phyloP scores from a whole-genome alignment of 768 basidiomycete species.

The Suillus ampliporus region DNA sequence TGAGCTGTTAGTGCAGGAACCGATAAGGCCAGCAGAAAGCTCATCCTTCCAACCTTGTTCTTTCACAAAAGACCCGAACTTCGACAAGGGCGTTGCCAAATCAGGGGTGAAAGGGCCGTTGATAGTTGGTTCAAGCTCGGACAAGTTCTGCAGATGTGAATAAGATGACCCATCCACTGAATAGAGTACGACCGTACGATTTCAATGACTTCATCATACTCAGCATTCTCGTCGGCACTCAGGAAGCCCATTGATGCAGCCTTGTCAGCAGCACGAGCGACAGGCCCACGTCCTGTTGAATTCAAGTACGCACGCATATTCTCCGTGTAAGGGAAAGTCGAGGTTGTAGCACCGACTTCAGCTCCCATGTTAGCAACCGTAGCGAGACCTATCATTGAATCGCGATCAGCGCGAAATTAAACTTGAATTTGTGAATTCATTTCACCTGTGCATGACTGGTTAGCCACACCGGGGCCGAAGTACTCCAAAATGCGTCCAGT shows the following conservation, averaged over 20 bases:
- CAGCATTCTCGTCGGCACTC: slow-evolving; percentile 80
- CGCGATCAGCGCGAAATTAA: slow-evolving; percentile 3
- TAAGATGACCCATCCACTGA: slow-evolving; percentile 5
- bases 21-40: slow-evolving; percentile 90
- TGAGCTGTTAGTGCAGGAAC: slow-evolving; percentile 99
- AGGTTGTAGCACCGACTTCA: slow-evolving; percentile 99
- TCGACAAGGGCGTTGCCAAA: slow-evolving; percentile 90
- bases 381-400: slow-evolving; percentile 65
- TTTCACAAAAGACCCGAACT: slow-evolving; percentile 79
- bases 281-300: slow-evolving; percentile 87
- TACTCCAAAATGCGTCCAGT: slow-evolving; percentile 97
- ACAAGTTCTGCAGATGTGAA: slow-evolving; percentile 66
- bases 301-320: slow-evolving; percentile 89
- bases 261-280: slow-evolving; percentile 84
- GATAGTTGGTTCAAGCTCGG: slow-evolving; percentile 87
- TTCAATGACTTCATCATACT: slow-evolving; percentile 95
- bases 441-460: slow-evolving; percentile 91
- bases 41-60: slow-evolving; percentile 94
- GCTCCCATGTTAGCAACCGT: slow-evolving; percentile 99
- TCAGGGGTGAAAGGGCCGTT: slow-evolving; percentile 99
- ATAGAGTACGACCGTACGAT: slow-evolving; percentile 59
- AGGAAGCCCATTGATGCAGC: slow-evolving; percentile 83
- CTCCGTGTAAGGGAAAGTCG: slow-evolving; percentile 93
- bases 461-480: slow-evolving; percentile 89
- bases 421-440: background rate